These are phyloP conservation scores for Nasturtium officinale DNA, from an alignment of 345 rosid genomes.

Conservation along the genomic window DNA sequence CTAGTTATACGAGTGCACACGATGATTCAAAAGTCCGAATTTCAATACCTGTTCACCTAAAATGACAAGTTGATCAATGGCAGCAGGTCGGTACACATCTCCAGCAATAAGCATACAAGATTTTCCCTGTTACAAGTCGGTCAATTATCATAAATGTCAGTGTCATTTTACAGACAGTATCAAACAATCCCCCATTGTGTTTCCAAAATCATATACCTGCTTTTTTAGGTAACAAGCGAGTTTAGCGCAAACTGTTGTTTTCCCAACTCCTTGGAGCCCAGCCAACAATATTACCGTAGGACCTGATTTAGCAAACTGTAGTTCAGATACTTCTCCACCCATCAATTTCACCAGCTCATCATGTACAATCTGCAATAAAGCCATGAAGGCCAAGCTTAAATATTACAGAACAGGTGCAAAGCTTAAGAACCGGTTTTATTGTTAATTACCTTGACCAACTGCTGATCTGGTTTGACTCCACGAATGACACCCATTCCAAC, in stretches of 20 bases:
- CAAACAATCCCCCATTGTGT: not conserved
- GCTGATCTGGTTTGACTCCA: conserved; percentile 96
- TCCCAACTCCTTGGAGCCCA: conserved; percentile 97
- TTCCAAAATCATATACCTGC: conserved; percentile 57
- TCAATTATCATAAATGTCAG: conserved; percentile 11
- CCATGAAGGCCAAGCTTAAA: conserved; percentile 8
- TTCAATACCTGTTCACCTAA: conserved; percentile 83
- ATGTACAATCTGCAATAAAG: conserved; percentile 64
- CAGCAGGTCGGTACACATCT: conserved; percentile 98
- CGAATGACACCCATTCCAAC: conserved; percentile 83
- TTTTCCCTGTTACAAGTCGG: conserved; percentile 62
- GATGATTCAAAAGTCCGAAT: conserved; percentile 22
- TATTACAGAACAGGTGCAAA: not conserved
- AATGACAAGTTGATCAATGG: conserved; percentile 95
- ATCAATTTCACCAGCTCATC: conserved; percentile 92
- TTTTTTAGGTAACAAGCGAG: conserved; percentile 91
- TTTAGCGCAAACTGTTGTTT: conserved; percentile 95
- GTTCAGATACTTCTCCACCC: conserved; percentile 98
- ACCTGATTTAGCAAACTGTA: conserved; percentile 75
- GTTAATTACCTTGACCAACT: conserved; percentile 77
- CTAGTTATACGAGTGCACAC: not conserved
- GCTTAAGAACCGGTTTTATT: not conserved
- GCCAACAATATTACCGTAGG: conserved; percentile 92
- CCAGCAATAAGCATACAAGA: conserved; percentile 97
- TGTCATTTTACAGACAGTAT: conserved; percentile 20